Base-by-base conservation (phyloP, 2,329 filamentous ascomycete genomes). In the Aspergillus pseudotamarii region DNA sequence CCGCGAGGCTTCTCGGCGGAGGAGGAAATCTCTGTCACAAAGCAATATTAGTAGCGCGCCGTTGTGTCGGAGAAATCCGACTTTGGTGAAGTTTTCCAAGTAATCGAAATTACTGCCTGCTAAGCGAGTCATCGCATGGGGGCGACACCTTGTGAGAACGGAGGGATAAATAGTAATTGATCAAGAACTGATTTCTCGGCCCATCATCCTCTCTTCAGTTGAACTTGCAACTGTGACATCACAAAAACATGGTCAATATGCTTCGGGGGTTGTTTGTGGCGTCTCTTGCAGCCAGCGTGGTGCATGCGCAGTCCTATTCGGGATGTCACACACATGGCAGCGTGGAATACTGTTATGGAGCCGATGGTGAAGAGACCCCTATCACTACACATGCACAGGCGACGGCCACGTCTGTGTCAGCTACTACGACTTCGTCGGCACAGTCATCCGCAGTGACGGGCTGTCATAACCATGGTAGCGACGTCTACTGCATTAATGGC, bases 371-470 rank as follows among this genome's bases (percentile, higher is more conserved):
- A 53, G 71, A 72, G 59, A 69, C 70, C 4, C 59, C 72, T 11
- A 55, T 75, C 45, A 51, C 57, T 5, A 63, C 61, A 11, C 51
- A 46, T 34, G 51, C 60, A n/a, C 53, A 68, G 26, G 54, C 63
- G 26, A 59, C 55, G 38, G 64, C 57, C 28, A 67, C 16, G 64
- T 62, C 69, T 45, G 64, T 71, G 57, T 65, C 69, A 4, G 72
- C 74, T 23, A 74, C 67, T 2, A 65, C 75, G 5, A 75, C 77
- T 8, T 55, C 64, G 16, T 69, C 73, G 2, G 73, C 73, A 3
- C 72, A 77, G 34, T 73, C 77, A 11, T 82, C 84, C 1, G 83
- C 83, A 1, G 75, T 87, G 1, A 85, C 85, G 3, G 80, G 75
- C 1, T 88, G 86, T 62, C 84, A 86, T 69, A 71, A 73, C n/a